Evolutionary conservation across 805 yeast genomes (phyloP), one percentile per base, ranked within the genome.

Genomic region (Barnettozyma siamensis): DNA sequence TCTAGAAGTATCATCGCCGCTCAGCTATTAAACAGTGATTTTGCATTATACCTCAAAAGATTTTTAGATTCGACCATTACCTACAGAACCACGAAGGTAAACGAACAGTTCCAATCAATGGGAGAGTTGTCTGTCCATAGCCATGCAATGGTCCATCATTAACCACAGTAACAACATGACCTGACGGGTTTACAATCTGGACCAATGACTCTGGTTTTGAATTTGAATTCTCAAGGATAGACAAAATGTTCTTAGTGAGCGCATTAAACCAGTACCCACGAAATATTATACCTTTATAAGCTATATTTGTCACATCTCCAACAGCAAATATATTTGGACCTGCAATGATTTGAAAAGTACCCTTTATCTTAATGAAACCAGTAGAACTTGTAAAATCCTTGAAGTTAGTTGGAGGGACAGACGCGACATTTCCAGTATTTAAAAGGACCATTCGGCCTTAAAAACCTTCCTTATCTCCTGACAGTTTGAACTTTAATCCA

Each of bases 291-390:
- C 62, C 53, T 33, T 59, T 61, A 32, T 45, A 46, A 3, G 42
- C 41, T 40, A 46, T 53, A 42, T 52, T 49, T 11, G 49, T 40
- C 13, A 56, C 55, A 45, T 64, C 67, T 7, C 67, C 69, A 40
- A 62, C 50, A 4, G 66, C 61, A 42, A 62, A 64, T 5, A 62
- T 48, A 7, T 17, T 16, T 5, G 26, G 17, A 6, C 17, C 29
- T 17, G 26, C 38, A 28, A 11, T 17, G 4, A 27, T 20, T 16
- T 35, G 38, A 6, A 35, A 29, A 3, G 32, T 35, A 18, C 21
- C 33, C n/a, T 27, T 28, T 3, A 35, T 21, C n/a, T 18, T 35
- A 26, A 35, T 28, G 27, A 35, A 35, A 5, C 38, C 38, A 13
- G 2, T n/a, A 11, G n/a, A 16, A 21, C 28, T 28, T 5, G 11